These are phyloP conservation scores for Leccinum sublutescens DNA, from an alignment of 768 basidiomycete genomes.

Conservation along the genomic window DNA sequence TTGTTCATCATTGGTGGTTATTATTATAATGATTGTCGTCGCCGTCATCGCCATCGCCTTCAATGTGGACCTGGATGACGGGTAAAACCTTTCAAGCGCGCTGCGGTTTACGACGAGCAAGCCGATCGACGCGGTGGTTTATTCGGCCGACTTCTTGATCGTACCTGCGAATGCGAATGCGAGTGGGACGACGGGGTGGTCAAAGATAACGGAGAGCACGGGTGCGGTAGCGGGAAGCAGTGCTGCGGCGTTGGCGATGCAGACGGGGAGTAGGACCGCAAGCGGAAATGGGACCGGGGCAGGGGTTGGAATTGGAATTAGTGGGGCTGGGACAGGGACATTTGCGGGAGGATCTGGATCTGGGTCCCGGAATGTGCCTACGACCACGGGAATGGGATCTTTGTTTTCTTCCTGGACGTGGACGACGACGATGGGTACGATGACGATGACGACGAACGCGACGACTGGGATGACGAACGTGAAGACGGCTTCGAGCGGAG, in stretches of 20 bases:
- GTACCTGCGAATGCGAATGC: constrained; percentile 22
- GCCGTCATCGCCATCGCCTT: neutral
- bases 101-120: constrained; percentile 33
- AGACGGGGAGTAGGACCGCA: constrained; percentile 1
- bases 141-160: constrained; percentile 53
- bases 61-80: neutral
- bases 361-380: constrained; percentile 1
- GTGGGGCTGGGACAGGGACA: neutral
- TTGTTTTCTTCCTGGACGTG: neutral
- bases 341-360: constrained; percentile 1
- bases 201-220: neutral
- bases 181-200: constrained; percentile 1
- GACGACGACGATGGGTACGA: constrained; percentile 2
- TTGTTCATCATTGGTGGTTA: neutral
- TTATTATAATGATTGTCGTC: neutral
- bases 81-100: constrained; percentile 13
- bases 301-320: neutral
- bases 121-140: constrained; percentile 35
- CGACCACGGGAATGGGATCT: constrained; percentile 4
- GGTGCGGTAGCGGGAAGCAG: neutral
- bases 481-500: neutral
- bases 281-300: neutral
- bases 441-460: neutral
- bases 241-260: constrained; percentile 5
- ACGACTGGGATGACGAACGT: neutral